Evolutionary conservation across 2,329 filamentous ascomycete genomes (phyloP).

Genomic region (Nigrograna mackinnonii): DNA sequence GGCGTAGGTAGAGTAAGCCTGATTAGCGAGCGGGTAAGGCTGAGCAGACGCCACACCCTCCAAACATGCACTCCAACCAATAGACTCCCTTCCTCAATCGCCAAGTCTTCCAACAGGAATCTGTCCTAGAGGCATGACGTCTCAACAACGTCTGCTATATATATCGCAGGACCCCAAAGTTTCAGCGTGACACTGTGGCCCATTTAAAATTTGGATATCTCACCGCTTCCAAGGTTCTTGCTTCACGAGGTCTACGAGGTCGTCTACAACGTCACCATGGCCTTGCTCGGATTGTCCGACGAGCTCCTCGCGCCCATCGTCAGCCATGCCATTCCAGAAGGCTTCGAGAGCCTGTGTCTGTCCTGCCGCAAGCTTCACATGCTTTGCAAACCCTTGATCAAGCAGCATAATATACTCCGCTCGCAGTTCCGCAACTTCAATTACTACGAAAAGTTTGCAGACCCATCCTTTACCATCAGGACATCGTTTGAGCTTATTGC

Average conservation of each 20-base stretch:
- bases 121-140: conserved; percentile 9
- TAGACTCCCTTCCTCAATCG: conserved; percentile 7
- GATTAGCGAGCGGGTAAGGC: no score
- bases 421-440: conserved; percentile 14
- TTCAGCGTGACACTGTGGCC: conserved; percentile 11
- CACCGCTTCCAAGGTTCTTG: conserved; percentile 11
- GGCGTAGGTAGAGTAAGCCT: no score
- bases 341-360: conserved; percentile 15
- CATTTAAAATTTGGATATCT: conserved; percentile 9
- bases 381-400: conserved; percentile 16
- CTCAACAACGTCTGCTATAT: conserved; percentile 7
- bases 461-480: no score
- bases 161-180: conserved; percentile 11
- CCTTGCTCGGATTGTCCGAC: conserved; percentile 11
- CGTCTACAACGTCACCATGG: conserved; percentile 12
- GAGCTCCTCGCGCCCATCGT: conserved; percentile 15
- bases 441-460: conserved; percentile 11
- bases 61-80: no score
- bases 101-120: no score
- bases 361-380: conserved; percentile 12
- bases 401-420: conserved; percentile 13
- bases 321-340: conserved; percentile 13
- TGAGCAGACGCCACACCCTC: no score
- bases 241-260: conserved; percentile 11
- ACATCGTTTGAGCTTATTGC: conserved; percentile 15